Conservation (phyloP, 2,329 filamentous ascomycete species). For the Colletotrichum lindemuthianum region DNA sequence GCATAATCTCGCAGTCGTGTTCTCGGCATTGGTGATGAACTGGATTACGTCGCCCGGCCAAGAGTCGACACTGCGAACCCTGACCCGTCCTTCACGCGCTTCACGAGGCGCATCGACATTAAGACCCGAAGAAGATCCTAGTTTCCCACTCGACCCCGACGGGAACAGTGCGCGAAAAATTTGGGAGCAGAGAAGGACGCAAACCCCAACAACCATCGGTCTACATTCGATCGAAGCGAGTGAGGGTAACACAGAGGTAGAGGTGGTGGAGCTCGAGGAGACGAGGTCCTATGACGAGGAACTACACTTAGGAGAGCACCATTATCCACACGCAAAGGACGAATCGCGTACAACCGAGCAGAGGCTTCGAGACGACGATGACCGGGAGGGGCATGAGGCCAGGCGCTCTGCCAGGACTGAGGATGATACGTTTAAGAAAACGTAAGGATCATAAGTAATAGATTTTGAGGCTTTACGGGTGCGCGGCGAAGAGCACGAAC, state of each 20-base stretch:
- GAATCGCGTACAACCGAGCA: too few species aligned
- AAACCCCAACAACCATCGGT: constrained; percentile 2
- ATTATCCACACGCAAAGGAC: neutral
- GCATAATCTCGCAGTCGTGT: neutral
- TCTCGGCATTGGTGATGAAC: constrained; percentile 30
- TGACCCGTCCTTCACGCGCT: constrained; percentile 18
- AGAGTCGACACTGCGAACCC: constrained; percentile 20
- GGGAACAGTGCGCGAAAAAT: constrained; percentile 13
- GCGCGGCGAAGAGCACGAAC: neutral
- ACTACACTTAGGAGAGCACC: neutral
- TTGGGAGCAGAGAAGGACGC: constrained; percentile 14
- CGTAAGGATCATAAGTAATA: neutral
- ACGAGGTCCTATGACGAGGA: neutral
- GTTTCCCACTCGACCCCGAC: constrained; percentile 17
- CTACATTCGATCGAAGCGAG: neutral
- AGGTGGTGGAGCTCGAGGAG: neutral
- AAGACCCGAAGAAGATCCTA: constrained; percentile 17
- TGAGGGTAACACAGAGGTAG: neutral
- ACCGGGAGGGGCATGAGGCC: neutral
- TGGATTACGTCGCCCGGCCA: constrained; percentile 28
- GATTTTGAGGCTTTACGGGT: neutral
- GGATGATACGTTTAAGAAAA: neutral
- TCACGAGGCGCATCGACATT: constrained; percentile 12
- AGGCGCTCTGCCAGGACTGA: neutral
- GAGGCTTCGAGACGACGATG: neutral